Base-by-base conservation (phyloP, 1,284 basidiomycete genomes). In the Ustilago cynodontis region DNA sequence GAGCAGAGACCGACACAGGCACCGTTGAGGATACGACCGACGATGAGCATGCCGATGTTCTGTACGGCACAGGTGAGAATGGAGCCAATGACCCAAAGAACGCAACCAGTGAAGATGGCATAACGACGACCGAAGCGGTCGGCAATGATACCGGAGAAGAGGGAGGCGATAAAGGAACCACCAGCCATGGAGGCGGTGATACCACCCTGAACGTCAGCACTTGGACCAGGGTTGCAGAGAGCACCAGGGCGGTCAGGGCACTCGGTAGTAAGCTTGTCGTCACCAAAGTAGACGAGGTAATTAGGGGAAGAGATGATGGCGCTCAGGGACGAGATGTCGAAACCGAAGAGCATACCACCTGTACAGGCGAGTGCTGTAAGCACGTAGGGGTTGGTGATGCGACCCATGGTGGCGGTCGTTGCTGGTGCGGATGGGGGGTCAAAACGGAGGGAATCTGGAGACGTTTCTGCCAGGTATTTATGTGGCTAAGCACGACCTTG, bases 171-270 rank as follows among this genome's bases (percentile, higher is more conserved):
- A 57, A 74, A 74, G 31, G 75, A 74, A 41, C 77, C 77, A 39
- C 66, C 77, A 20, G 77, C 59, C 77, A 79, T 78, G 29, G 71
- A 64, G 50, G 76, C 71, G 18, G 76, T 78, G 65, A 78, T 71
- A 37, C 76, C 76, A 45, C 71, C 76, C 29, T 78, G 76, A 0
- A 75, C 52, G 41, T 61, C 28, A 18, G 67, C 52, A 29, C 53
- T 53, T 28, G 62, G 69, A 47, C 71, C 71, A 9, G 39, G 35
- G 61, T 62, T 65, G 66, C 60, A 60, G 3, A 65, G 62, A 6
- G 61, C 61, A 13, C 72, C 66, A 26, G 67, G 67, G 3, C 67
- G 67, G 24, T 55, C 57, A 7, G 67, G n/a, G 37, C 67, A 64
- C 33, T 66, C 56, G 9, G 7, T 16, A 0, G 54, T 78, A 5